These are phyloP conservation scores for Arthrobotrys conoides DNA, from an alignment of 2,329 filamentous ascomycete genomes.

Conservation along the genomic window DNA sequence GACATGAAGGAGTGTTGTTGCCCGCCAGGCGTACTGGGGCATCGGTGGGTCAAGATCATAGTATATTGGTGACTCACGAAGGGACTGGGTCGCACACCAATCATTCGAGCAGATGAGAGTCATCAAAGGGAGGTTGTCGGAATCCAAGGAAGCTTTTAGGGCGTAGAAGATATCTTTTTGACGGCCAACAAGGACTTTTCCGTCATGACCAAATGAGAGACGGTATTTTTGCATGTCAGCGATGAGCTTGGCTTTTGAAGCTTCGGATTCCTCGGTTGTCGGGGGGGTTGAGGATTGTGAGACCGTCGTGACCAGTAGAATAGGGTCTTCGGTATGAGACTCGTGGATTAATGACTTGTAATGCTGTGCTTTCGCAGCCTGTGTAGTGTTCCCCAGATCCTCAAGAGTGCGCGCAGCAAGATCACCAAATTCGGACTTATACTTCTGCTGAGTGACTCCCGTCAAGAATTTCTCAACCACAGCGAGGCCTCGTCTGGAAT, in stretches of 20 bases:
- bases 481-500: slow-evolving; percentile 43
- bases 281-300: slow-evolving; percentile 15
- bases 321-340: slow-evolving; percentile 31
- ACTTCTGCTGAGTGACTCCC: slow-evolving; percentile 26
- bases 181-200: slow-evolving; percentile 49
- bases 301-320: slow-evolving; percentile 46
- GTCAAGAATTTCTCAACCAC: slow-evolving; percentile 40
- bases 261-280: slow-evolving; percentile 24
- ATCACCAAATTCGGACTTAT: slow-evolving; percentile 42
- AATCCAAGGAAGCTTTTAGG: slow-evolving; percentile 36
- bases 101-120: slow-evolving; percentile 55
- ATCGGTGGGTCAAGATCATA: slow-evolving; percentile 58
- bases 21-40: slow-evolving; percentile 58
- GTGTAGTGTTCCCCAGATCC: slow-evolving; percentile 41
- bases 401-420: slow-evolving; percentile 47
- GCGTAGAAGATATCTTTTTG: slow-evolving; percentile 52
- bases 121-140: slow-evolving; percentile 53
- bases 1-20: slow-evolving; percentile 56
- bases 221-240: slow-evolving; percentile 45
- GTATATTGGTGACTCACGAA: slow-evolving; percentile 49
- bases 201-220: slow-evolving; percentile 49
- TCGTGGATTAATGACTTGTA: slow-evolving; percentile 54
- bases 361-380: slow-evolving; percentile 25
- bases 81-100: slow-evolving; percentile 41
- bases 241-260: slow-evolving; percentile 21